Evolutionary conservation across 805 yeast species (phyloP), one percentile per base, ranked within the genome.

Genomic region (Jamesozyma piceae): DNA sequence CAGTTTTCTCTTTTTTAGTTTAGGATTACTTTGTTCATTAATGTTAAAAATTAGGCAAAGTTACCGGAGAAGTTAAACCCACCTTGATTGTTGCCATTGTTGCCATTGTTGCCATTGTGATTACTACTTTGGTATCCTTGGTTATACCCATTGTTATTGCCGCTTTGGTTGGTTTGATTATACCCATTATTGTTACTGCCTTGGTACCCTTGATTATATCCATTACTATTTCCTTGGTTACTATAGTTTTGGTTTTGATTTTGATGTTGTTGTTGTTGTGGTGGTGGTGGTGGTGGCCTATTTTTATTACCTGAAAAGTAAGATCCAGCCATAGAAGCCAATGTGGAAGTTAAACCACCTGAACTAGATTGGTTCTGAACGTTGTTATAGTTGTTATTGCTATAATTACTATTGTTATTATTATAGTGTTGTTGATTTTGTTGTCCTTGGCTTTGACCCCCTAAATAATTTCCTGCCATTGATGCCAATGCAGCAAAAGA

Each of bases 321-420:
- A 5, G 51, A 47, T 27, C 44, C 39, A 17, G 57, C 57, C 51
- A 54, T 47, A 8, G 54, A 44, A 15, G 55, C 49, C 28, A 55
- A 40, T 9, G 46, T 41, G 8, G 53, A 50, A 15, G 36, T 27
- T 4, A 38, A 17, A n/a, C 36, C 37, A 28, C 44, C 40, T 31
- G 42, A 43, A 31, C 36, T 30, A 11, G 28, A 24, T 11, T 24
- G 28, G 28, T 24, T 24, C 28, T 24, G 28, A n/a, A n/a, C n/a
- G n/a, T n/a, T n/a, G n/a, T 13, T 18, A n/a, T n/a, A n/a, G n/a
- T n/a, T n/a, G n/a, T n/a, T n/a, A n/a, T n/a, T n/a, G n/a, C n/a
- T n/a, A n/a, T 39, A 28, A 10, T 29, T 17, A 20, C 40, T 34
- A 19, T 30, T 37, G 26, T 30, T 32, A 18, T 34, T 14, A 26